These are phyloP conservation scores for Lecanicillium sp. DNA, from an alignment of 2,329 filamentous ascomycete genomes.

Conservation along the genomic window DNA sequence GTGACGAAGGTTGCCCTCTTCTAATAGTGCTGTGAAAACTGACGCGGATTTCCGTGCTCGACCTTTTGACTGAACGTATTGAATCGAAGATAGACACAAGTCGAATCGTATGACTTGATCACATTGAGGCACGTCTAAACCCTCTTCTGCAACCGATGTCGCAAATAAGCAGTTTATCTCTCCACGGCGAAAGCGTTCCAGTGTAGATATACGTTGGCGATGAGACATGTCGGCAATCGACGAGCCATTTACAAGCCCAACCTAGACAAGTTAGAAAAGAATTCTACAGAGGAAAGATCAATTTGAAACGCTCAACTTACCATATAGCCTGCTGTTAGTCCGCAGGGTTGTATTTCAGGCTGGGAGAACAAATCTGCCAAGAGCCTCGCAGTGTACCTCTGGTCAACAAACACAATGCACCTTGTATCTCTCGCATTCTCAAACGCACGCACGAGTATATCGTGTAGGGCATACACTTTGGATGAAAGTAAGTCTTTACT, in stretches of 20 bases:
- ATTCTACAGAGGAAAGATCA: not conserved
- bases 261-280: slow-evolving; percentile 14
- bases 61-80: slow-evolving; percentile 89
- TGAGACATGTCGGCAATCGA: slow-evolving; percentile 57
- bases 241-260: slow-evolving; percentile 19
- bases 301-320: slow-evolving; percentile 34
- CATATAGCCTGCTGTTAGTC: slow-evolving; percentile 54
- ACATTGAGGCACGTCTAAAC: slow-evolving; percentile 60
- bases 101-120: slow-evolving; percentile 71
- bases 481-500: slow-evolving; percentile 47
- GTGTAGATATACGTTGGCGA: slow-evolving; percentile 63
- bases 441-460: slow-evolving; percentile 57
- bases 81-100: slow-evolving; percentile 80
- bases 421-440: slow-evolving; percentile 38
- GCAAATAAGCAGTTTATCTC: slow-evolving; percentile 56
- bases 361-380: slow-evolving; percentile 60
- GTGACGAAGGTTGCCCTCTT: slow-evolving; percentile 59
- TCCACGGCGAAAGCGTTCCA: slow-evolving; percentile 56
- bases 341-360: slow-evolving; percentile 43
- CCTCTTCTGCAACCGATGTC: slow-evolving; percentile 60
- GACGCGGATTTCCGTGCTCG: slow-evolving; percentile 73
- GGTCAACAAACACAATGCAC: slow-evolving; percentile 83
- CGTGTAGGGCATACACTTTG: slow-evolving; percentile 60
- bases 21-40: slow-evolving; percentile 77
- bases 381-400: slow-evolving; percentile 67